phyloP scores from a whole-genome alignment of 2,329 filamentous ascomycete genomes.

The Chaetomium sp. region DNA sequence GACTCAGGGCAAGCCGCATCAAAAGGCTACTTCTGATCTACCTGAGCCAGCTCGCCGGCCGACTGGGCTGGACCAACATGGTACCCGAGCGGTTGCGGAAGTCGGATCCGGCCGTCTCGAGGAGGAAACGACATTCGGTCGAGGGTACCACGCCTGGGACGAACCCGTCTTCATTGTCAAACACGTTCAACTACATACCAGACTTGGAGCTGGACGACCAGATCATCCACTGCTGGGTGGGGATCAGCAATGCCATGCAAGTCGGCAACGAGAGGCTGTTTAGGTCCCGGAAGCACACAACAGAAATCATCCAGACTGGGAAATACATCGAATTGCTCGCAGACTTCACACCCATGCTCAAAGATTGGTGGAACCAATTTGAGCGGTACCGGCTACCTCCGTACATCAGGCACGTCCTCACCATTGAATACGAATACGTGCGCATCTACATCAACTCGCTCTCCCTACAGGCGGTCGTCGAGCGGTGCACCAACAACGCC shows the following conservation, averaged over 20 bases:
- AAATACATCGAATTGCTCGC: constrained; percentile 80
- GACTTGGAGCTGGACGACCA: constrained; percentile 68
- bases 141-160: constrained; percentile 65
- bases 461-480: constrained; percentile 90
- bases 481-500: constrained; percentile 81
- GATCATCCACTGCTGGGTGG: constrained; percentile 86
- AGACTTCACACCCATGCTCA: constrained; percentile 76
- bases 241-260: constrained; percentile 91
- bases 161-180: constrained; percentile 57
- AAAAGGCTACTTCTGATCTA: constrained; percentile 88
- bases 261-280: constrained; percentile 87
- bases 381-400: constrained; percentile 71
- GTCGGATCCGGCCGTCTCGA: constrained; percentile 58
- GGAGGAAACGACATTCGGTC: constrained; percentile 51
- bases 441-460: constrained; percentile 94
- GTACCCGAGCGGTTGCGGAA: constrained; percentile 69
- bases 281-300: constrained; percentile 81
- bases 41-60: constrained; percentile 88
- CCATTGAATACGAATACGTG: constrained; percentile 94
- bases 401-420: constrained; percentile 74
- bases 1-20: constrained; percentile 76
- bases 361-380: constrained; percentile 79
- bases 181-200: constrained; percentile 66
- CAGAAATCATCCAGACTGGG: constrained; percentile 83
- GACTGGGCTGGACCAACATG: constrained; percentile 92